Base-by-base conservation (phyloP, 2,329 filamentous ascomycete genomes). In the Cladobotryum protrusum region DNA sequence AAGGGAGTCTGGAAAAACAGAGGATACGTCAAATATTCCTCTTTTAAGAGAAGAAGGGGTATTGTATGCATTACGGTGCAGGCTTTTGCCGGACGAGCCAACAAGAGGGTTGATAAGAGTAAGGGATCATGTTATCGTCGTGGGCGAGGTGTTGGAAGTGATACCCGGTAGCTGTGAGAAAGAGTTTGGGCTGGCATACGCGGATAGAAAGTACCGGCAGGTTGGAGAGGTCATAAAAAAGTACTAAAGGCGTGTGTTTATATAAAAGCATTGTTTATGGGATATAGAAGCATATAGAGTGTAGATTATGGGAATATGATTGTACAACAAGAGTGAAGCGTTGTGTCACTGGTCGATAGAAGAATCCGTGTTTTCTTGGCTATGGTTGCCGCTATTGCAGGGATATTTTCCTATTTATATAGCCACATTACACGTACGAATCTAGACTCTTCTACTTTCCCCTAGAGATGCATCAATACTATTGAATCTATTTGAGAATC, bases 11-110 rank as follows among this genome's bases (percentile, higher is more conserved):
- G 20, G 19, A 8, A 19, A 4, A 19, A 17, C n/a, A 4, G 14
- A 11, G 9, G n/a, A 12, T 34, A n/a, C 43, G 6, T 5, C 43
- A 2, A 9, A 15, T 5, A 17, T 72, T 20, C 77, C 77, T 13
- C 59, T 76, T 18, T 62, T 82, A 44, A 63, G 59, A 9, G 75
- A 76, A 0, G 65, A 72, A 4, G 81, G 81, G 17, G 73, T 83
- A n/a, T 57, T 77, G 58, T 75, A 74, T 56, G 72, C 76, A 18
- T 48, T 78, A 37, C 59, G 64, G 53, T 78, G 74, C 46, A 62
- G 55, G 52, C 57, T 78, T 14, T 47, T 76, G 13, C 60, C 62
- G 12, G 72, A 73, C 20, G 66, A 68, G 39, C 64, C 70, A 0
- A 51, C 59, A 7, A 56, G 55, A 4, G 75, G 75, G 0, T 55